Evolutionary conservation across 2,329 filamentous ascomycete species (phyloP).

Genomic region (Fusarium odoratissimum): DNA sequence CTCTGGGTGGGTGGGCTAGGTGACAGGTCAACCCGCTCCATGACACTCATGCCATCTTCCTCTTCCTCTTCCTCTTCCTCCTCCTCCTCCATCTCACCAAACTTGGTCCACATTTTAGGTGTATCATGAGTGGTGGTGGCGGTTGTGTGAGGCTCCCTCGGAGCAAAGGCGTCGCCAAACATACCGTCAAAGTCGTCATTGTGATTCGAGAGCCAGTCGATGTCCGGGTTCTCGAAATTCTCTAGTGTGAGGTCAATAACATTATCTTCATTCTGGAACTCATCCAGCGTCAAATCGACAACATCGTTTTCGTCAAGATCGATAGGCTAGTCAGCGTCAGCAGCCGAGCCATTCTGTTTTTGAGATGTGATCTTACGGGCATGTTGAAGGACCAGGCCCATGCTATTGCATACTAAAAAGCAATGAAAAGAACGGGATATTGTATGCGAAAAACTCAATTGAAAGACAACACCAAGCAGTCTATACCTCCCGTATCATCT

Average conservation of each 20-base stretch:
- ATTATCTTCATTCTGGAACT: constrained; percentile 8
- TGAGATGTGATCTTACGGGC: constrained; percentile 19
- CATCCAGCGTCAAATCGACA: constrained; percentile 10
- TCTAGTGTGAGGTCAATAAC: constrained; percentile 9
- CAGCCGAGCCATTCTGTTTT: not conserved
- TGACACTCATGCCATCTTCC: constrained; percentile 11
- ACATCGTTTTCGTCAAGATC: constrained; percentile 17
- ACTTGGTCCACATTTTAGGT: constrained; percentile 33
- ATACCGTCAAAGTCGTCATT: constrained; percentile 11
- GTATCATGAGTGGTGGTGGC: not conserved
- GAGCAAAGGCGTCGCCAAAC: constrained; percentile 15
- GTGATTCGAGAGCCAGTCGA: constrained; percentile 6
- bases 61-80: constrained; percentile 4
- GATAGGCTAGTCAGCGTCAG: constrained; percentile 14
- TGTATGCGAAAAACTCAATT: not conserved
- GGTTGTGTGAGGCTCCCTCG: not conserved
- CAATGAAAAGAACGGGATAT: not conserved
- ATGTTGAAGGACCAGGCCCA: constrained; percentile 10
- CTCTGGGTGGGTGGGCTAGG: constrained; percentile 13
- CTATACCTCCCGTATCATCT: not conserved
- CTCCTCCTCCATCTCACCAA: constrained; percentile 18
- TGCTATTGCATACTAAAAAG: constrained; percentile 5
- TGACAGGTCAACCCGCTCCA: constrained; percentile 9
- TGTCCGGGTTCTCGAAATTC: not conserved
- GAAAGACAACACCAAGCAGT: not conserved